These are phyloP conservation scores for Gymnopilus dilepis DNA, from an alignment of 768 basidiomycete genomes.

Conservation along the genomic window DNA sequence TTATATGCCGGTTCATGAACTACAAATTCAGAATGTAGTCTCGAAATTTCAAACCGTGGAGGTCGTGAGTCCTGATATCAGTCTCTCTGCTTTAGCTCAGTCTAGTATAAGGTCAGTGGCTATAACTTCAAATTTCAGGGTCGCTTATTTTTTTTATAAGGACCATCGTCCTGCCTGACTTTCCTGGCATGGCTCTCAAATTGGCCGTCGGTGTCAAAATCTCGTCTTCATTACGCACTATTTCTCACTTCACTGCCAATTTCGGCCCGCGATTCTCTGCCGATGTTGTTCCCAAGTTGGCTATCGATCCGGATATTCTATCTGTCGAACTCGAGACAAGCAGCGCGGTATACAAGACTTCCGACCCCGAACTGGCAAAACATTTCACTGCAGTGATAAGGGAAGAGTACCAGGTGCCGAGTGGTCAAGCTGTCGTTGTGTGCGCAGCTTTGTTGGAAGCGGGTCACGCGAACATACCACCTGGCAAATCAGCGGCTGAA, in stretches of 20 bases:
- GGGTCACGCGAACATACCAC: slow-evolving; percentile 47
- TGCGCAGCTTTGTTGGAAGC: slow-evolving; percentile 58
- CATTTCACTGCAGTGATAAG: slow-evolving; percentile 59
- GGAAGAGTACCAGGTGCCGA: slow-evolving; percentile 42
- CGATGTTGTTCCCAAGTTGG: slow-evolving; percentile 53
- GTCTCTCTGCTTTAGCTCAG: slow-evolving; percentile 49
- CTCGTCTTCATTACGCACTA: slow-evolving; percentile 61
- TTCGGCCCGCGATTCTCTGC: slow-evolving; percentile 61
- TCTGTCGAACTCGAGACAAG: slow-evolving; percentile 53
- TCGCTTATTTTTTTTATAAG: slow-evolving; percentile 31
- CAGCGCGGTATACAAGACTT: slow-evolving; percentile 49
- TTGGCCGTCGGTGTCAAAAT: slow-evolving; percentile 61
- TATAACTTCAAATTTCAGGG: neutral
- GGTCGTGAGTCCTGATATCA: slow-evolving; percentile 46
- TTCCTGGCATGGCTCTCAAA: slow-evolving; percentile 53
- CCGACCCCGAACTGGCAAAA: slow-evolving; percentile 52
- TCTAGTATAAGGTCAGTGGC: slow-evolving; percentile 55
- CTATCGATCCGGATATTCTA: slow-evolving; percentile 46
- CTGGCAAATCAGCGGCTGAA: slow-evolving; percentile 52
- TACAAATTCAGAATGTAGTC: slow-evolving; percentile 51
- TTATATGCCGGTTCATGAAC: slow-evolving; percentile 58
- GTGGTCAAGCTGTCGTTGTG: slow-evolving; percentile 51
- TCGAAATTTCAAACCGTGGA: slow-evolving; percentile 48
- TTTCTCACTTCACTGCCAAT: slow-evolving; percentile 62
- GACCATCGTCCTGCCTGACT: slow-evolving; percentile 52